Conservation (phyloP, 306 rosid genomes). For the Carpinus fangiana region DNA sequence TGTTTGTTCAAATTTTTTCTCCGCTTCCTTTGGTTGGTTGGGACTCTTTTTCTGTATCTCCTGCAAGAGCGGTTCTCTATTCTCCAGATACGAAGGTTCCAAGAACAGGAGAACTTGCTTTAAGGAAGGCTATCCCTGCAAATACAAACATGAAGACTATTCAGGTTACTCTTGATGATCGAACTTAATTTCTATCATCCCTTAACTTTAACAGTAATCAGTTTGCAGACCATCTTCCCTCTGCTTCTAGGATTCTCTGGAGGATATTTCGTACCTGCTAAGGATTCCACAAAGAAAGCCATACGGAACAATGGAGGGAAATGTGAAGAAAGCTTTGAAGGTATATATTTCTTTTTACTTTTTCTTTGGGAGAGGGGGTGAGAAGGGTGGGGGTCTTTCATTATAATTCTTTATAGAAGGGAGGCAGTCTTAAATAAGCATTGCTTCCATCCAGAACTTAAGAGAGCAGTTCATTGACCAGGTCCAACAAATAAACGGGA, state of each 20-base stretch:
- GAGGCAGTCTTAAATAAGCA: neutral
- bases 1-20: slow-evolving; percentile 53
- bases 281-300: slow-evolving; percentile 97
- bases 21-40: slow-evolving; percentile 49
- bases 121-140: slow-evolving; percentile 90
- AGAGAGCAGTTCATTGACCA: neutral
- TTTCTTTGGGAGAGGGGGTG: neutral
- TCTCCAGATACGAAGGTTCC: slow-evolving; percentile 93
- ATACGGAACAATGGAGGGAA: slow-evolving; percentile 93
- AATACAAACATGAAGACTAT: slow-evolving; percentile 79
- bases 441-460: neutral
- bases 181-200: neutral
- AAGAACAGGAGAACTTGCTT: slow-evolving; percentile 88
- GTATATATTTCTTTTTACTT: slow-evolving; percentile 27
- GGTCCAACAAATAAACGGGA: neutral
- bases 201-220: slow-evolving; percentile 3
- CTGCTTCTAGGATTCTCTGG: slow-evolving; percentile 68
- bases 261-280: slow-evolving; percentile 77
- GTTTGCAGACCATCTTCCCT: slow-evolving; percentile 18
- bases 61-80: slow-evolving; percentile 70
- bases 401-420: neutral
- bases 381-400: neutral
- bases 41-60: slow-evolving; percentile 42
- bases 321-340: slow-evolving; percentile 90
- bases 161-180: slow-evolving; percentile 54